phyloP scores from a whole-genome alignment of 371 early-diverging fungal species.

The Neoconidiobolus thromboides region DNA sequence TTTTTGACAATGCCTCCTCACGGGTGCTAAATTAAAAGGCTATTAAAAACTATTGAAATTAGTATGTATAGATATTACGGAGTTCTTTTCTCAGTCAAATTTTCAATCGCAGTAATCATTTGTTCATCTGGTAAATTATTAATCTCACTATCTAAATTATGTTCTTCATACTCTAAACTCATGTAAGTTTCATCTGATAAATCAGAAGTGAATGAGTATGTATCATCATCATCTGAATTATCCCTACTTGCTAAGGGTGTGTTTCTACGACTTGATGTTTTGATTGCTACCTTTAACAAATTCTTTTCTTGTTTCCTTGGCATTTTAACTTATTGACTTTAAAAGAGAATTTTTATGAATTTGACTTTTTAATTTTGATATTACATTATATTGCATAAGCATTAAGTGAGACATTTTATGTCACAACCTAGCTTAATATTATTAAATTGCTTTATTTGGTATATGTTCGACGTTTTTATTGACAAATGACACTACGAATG shows the following conservation, averaged over 20 bases:
- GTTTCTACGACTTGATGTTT: not conserved
- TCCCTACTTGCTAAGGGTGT: not conserved
- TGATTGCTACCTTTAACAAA: constrained; percentile 2
- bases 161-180: not conserved
- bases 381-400: too few species aligned
- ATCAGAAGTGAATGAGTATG: not conserved
- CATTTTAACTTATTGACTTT: not conserved
- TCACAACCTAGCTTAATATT: too few species aligned
- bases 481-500: too few species aligned
- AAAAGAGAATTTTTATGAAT: too few species aligned
- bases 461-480: too few species aligned
- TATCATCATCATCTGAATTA: constrained; percentile 4
- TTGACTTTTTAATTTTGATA: too few species aligned
- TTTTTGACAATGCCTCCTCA: constrained; percentile 1
- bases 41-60: not conserved
- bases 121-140: not conserved
- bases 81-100: constrained; percentile 1
- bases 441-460: too few species aligned
- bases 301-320: not conserved
- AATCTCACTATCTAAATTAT: not conserved
- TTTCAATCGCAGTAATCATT: not conserved
- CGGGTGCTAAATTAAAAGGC: not conserved
- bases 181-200: constrained; percentile 4
- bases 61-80: not conserved
- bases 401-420: too few species aligned